Percentiles rank a stretch among this genome's conserved stretches.
Conservation (phyloP, 164 flowering plant genomes). For the Nymphaea colorata region DNA sequence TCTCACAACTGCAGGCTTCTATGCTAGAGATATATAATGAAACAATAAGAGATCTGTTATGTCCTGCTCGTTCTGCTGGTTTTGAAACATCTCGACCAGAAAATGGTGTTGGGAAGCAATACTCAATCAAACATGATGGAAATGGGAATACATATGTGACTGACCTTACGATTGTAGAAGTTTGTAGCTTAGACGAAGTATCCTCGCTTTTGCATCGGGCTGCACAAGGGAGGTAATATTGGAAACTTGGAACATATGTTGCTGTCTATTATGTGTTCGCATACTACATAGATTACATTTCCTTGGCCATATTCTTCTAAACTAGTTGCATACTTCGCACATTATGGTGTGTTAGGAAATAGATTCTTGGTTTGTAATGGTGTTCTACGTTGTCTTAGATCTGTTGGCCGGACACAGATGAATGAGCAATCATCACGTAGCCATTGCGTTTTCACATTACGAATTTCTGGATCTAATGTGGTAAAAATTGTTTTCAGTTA, state of each 20-base stretch:
- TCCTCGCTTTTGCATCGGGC: constrained; percentile 73
- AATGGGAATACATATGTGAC: constrained; percentile 81
- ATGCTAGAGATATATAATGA: constrained; percentile 96
- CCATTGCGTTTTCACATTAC: constrained; percentile 86
- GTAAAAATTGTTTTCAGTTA: constrained; percentile 15
- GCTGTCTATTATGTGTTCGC: too few species aligned
- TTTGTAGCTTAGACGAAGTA: constrained; percentile 68
- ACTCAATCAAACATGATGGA: constrained; percentile 79
- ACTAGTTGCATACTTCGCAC: too few species aligned
- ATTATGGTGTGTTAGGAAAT: too few species aligned
- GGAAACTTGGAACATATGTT: too few species aligned
- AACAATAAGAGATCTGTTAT: constrained; percentile 74
- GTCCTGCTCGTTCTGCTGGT: constrained; percentile 2
- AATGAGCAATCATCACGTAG: constrained; percentile 96
- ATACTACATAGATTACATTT: too few species aligned
- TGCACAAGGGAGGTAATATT: constrained; percentile 75
- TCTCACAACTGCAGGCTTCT: constrained; percentile 42
- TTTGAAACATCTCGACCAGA: constrained; percentile 16
- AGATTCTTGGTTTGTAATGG: too few species aligned
- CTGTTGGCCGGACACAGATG: constrained; percentile 95
- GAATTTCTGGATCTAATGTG: constrained; percentile 83
- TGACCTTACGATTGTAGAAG: constrained; percentile 88
- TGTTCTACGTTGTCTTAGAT: constrained; percentile 20
- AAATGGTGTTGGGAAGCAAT: constrained; percentile 52
- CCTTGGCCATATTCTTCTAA: too few species aligned